These are phyloP conservation scores for Petasospora rhodanensis DNA, from an alignment of 1,139 yeast genomes.

Conservation along the genomic window DNA sequence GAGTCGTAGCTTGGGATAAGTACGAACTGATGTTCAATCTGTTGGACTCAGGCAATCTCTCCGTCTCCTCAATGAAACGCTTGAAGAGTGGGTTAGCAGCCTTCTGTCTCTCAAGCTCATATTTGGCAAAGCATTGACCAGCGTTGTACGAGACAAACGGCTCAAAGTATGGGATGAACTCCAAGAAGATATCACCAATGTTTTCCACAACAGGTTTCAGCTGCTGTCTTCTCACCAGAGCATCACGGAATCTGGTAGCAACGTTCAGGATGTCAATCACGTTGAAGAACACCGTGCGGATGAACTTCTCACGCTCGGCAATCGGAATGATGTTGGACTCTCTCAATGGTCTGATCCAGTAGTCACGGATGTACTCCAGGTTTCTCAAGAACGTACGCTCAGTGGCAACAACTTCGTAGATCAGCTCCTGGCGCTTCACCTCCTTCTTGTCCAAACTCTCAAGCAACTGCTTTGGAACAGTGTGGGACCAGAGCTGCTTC, in stretches of 20 bases:
- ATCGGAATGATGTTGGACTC: conserved; percentile 86
- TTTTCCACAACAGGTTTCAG: conserved; percentile 79
- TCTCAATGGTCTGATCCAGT: conserved; percentile 87
- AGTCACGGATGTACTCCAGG: conserved; percentile 87
- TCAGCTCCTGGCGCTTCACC: conserved; percentile 90
- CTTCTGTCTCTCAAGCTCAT: conserved; percentile 93
- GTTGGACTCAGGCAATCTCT: conserved; percentile 76
- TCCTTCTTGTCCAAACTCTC: conserved; percentile 80
- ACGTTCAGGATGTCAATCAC: conserved; percentile 83
- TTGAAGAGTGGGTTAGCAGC: conserved; percentile 87
- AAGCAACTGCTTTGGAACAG: conserved; percentile 78
- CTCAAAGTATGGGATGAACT: conserved; percentile 80
- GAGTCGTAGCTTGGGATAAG: conserved; percentile 89
- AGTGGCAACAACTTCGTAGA: conserved; percentile 89
- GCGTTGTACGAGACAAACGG: conserved; percentile 94
- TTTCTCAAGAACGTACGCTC: conserved; percentile 96
- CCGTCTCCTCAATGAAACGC: conserved; percentile 87
- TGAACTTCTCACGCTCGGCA: conserved; percentile 82
- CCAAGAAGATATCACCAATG: conserved; percentile 83
- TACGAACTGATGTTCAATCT: conserved; percentile 91
- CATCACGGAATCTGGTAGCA: conserved; percentile 82
- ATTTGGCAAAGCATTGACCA: conserved; percentile 93
- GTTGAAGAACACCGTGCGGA: conserved; percentile 87
- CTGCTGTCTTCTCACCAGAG: conserved; percentile 84
- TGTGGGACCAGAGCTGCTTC: conserved; percentile 90